These are phyloP conservation scores for Periconia macrospinosa DNA, from an alignment of 2,329 filamentous ascomycete species.

Conservation along the genomic window DNA sequence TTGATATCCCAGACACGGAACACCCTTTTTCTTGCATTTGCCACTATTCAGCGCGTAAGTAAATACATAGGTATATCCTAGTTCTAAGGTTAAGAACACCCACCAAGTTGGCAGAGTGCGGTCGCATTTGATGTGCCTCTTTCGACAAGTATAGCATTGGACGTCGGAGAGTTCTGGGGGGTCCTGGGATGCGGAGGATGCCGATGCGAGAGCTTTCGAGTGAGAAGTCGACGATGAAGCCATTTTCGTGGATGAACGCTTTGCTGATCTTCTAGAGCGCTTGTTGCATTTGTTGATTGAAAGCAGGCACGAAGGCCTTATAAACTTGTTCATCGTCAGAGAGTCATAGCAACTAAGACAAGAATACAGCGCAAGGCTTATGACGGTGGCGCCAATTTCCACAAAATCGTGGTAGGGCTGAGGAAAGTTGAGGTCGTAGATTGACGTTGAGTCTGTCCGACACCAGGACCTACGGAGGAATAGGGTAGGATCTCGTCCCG, in stretches of 20 bases:
- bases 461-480: constrained; percentile 7
- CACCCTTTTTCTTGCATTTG: constrained; percentile 40
- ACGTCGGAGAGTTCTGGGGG: constrained; percentile 22
- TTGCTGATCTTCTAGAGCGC: constrained; percentile 10
- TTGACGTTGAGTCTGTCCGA: not conserved
- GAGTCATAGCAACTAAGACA: constrained; percentile 4
- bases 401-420: constrained; percentile 9
- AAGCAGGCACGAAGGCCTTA: constrained; percentile 17
- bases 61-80: too few relatives aligned
- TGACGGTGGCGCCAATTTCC: not conserved
- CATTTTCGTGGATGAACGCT: constrained; percentile 13
- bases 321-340: constrained; percentile 6
- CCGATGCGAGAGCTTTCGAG: constrained; percentile 2
- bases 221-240: constrained; percentile 12
- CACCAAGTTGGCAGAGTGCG: constrained; percentile 36
- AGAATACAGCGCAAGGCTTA: constrained; percentile 6
- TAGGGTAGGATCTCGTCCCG: constrained; percentile 3
- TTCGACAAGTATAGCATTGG: constrained; percentile 38
- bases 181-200: constrained; percentile 1
- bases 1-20: constrained; percentile 40
- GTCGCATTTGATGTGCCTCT: constrained; percentile 43
- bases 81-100: not conserved
- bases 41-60: constrained; percentile 12
- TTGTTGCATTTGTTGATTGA: constrained; percentile 1
- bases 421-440: constrained; percentile 3